These are phyloP conservation scores for Solanum bulbocastanum DNA, from an alignment of 257 asterid genomes.

Conservation along the genomic window DNA sequence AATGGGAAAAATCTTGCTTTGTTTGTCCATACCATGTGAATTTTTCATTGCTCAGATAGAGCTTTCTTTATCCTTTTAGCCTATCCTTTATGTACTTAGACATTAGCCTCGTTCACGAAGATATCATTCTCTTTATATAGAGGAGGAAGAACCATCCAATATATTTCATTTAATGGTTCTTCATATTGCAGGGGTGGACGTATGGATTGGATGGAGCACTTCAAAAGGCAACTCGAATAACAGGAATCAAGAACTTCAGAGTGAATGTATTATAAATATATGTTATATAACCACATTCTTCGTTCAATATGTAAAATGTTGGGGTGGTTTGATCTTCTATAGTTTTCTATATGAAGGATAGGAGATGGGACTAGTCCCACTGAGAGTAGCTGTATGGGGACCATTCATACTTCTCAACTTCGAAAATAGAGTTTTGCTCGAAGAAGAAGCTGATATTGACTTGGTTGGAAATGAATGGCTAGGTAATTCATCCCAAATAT, in stretches of 20 bases:
- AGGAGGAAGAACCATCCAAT: background rate
- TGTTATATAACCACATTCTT: background rate
- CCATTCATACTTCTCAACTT: conserved; percentile 63
- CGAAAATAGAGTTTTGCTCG: conserved; percentile 15
- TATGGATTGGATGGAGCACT: conserved; percentile 77
- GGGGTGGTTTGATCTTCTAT: background rate
- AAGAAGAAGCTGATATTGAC: conserved; percentile 18
- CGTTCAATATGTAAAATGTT: background rate
- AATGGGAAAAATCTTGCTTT: conserved; percentile 64
- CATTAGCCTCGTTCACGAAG: background rate
- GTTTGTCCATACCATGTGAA: conserved; percentile 96
- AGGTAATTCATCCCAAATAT: conserved; percentile 48
- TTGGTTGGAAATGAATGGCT: conserved; percentile 62
- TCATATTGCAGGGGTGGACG: conserved; percentile 66
- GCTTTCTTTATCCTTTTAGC: background rate
- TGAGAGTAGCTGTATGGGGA: conserved; percentile 67
- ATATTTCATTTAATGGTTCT: background rate
- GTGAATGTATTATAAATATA: conserved; percentile 30
- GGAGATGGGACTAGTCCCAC: conserved; percentile 76
- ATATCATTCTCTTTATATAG: background rate
- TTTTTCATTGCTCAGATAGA: conserved; percentile 1
- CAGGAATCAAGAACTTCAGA: conserved; percentile 73
- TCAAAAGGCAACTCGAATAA: conserved; percentile 51
- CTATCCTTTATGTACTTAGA: background rate
- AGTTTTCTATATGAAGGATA: conserved; percentile 22